phyloP scores from a whole-genome alignment of 345 rosid species.

The Boechera stricta region DNA sequence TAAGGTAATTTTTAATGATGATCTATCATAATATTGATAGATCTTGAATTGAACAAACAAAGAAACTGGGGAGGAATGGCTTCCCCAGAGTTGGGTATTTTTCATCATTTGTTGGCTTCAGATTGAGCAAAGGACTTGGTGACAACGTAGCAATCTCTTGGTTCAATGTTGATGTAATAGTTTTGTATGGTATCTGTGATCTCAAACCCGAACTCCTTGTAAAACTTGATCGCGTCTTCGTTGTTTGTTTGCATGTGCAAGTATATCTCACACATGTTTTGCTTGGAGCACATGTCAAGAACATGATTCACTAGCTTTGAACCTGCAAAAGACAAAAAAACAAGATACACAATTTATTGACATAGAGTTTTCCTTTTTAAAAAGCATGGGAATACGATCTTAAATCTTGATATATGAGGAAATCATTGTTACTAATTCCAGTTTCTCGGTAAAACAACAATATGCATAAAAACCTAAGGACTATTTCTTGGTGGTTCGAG shows the following conservation, averaged over 20 bases:
- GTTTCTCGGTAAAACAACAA: neutral
- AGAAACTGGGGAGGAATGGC: slow-evolving; percentile 30
- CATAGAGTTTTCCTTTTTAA: neutral
- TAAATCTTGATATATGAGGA: neutral
- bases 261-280: slow-evolving; percentile 78
- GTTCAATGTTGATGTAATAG: slow-evolving; percentile 82
- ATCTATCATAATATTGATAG: slow-evolving; percentile 9
- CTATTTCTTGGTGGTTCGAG: neutral
- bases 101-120: slow-evolving; percentile 58
- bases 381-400: neutral
- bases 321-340: slow-evolving; percentile 56
- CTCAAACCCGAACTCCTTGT: slow-evolving; percentile 90
- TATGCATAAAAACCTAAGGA: neutral
- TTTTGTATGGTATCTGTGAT: slow-evolving; percentile 83
- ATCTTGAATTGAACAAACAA: neutral
- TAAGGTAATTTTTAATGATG: too few relatives aligned
- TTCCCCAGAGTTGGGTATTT: slow-evolving; percentile 20
- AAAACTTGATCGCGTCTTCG: slow-evolving; percentile 93
- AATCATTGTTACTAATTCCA: neutral
- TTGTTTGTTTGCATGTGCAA: slow-evolving; percentile 97
- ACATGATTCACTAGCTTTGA: slow-evolving; percentile 87
- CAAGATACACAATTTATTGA: slow-evolving; percentile 3
- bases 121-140: slow-evolving; percentile 62
- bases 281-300: slow-evolving; percentile 76
- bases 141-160: slow-evolving; percentile 86